Percentiles rank a stretch among this genome's conserved stretches.
phyloP scores from a whole-genome alignment of 1,284 basidiomycete species.

The Tilletiaria anomala region DNA sequence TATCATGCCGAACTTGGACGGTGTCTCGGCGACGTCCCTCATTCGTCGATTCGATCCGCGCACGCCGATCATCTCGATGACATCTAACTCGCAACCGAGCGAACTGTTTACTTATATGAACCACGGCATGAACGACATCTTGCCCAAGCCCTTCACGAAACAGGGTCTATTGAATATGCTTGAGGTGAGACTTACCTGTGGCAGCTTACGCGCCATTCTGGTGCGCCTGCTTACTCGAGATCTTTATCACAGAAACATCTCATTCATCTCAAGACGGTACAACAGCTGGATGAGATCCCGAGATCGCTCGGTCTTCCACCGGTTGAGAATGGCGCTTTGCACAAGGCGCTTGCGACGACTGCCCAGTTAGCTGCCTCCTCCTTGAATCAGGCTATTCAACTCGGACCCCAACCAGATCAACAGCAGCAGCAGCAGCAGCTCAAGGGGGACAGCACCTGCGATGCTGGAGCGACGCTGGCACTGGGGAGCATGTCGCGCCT shows the following conservation, averaged over 20 bases:
- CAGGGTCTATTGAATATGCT: conserved; percentile 78
- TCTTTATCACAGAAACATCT: conserved; percentile 55
- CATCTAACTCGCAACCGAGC: conserved; percentile 75
- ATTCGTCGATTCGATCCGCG: conserved; percentile 85
- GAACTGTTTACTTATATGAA: conserved; percentile 86
- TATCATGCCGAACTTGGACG: conserved; percentile 80
- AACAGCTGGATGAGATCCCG: conserved; percentile 41
- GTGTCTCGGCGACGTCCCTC: conserved; percentile 70
- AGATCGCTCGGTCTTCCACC: conserved; percentile 9
- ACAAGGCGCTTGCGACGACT: conserved; percentile 5
- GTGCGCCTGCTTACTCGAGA: not conserved
- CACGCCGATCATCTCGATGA: conserved; percentile 96
- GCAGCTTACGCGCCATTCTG: conserved; percentile 10
- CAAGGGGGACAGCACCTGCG: not conserved
- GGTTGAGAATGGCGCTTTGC: conserved; percentile 6
- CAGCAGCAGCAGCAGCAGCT: conserved; percentile 1
- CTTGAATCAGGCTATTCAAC: not conserved
- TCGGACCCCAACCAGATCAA: not conserved
- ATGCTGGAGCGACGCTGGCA: too few relatives aligned
- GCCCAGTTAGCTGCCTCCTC: conserved; percentile 1
- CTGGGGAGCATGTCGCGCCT: not conserved
- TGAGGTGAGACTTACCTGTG: conserved; percentile 47
- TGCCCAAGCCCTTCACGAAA: conserved; percentile 94
- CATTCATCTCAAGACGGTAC: conserved; percentile 77
- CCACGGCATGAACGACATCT: conserved; percentile 82